A percentile compares a stretch with the other conserved stretches of the same genome.
Conservation (phyloP, 805 yeast species). For the Cyberlindnera americana region DNA sequence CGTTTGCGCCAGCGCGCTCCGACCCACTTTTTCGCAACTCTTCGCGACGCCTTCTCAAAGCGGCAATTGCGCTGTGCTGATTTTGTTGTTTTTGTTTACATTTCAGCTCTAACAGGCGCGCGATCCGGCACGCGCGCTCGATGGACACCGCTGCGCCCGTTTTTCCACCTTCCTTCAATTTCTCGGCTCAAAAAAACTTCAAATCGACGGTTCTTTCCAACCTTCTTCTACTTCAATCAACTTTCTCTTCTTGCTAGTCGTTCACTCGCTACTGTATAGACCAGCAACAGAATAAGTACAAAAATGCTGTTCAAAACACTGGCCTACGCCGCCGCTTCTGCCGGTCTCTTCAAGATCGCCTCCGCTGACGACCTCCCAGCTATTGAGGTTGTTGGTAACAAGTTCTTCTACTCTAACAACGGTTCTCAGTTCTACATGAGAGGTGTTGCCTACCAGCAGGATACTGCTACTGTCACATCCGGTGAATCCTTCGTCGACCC, state of each 20-base stretch:
- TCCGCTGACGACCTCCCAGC: conserved; percentile 51
- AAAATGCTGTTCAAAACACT: conserved; percentile 34
- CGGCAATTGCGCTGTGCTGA: conserved; percentile 4
- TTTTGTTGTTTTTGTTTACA: conserved; percentile 8
- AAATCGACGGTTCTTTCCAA: not conserved
- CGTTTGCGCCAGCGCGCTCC: too few relatives aligned
- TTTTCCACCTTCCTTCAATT: conserved; percentile 2
- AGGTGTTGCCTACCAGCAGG: conserved; percentile 80
- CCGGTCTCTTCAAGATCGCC: conserved; percentile 30
- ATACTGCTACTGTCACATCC: conserved; percentile 47
- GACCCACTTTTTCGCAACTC: too few relatives aligned
- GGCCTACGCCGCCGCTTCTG: conserved; percentile 34
- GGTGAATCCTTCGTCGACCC: conserved; percentile 60
- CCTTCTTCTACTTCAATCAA: not conserved
- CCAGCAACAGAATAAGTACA: not conserved
- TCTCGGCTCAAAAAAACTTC: not conserved
- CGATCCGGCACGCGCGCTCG: conserved; percentile 1
- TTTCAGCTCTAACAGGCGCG: too few relatives aligned
- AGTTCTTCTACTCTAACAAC: conserved; percentile 70
- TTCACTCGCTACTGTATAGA: conserved; percentile 2
- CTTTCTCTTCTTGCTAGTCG: not conserved
- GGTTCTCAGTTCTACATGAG: conserved; percentile 75
- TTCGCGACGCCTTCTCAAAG: too few relatives aligned
- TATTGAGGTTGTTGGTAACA: conserved; percentile 72
- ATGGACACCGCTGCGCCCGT: conserved; percentile 8